phyloP scores from a whole-genome alignment of 208 protist genomes.

The Trypanosoma cruzi region DNA sequence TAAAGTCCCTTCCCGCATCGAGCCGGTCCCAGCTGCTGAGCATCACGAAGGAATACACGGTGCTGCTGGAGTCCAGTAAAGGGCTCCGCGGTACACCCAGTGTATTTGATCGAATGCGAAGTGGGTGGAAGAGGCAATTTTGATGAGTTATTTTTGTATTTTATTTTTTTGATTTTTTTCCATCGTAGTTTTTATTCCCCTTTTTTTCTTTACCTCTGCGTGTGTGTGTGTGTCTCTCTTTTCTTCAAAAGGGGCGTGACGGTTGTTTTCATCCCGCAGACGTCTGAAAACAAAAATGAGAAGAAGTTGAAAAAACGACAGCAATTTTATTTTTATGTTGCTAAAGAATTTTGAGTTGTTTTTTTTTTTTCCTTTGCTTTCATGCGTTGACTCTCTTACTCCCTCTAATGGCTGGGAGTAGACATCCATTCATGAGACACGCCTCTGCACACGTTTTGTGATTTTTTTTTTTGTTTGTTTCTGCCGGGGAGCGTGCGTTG shows the following conservation, averaged over 20 bases:
- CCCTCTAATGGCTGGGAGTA: too few relatives aligned
- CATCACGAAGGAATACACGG: conserved; percentile 44
- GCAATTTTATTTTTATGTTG: too few relatives aligned
- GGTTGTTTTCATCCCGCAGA: too few relatives aligned
- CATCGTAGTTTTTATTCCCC: neutral
- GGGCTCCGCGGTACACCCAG: conserved; percentile 17
- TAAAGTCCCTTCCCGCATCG: conserved; percentile 20
- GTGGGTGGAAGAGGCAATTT: conserved; percentile 59
- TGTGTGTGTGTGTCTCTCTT: neutral
- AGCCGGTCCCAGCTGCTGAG: conserved; percentile 46
- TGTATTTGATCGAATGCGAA: conserved; percentile 55
- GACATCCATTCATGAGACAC: too few relatives aligned
- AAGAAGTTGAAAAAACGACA: too few relatives aligned
- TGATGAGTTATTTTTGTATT: neutral
- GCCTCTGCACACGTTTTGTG: neutral
- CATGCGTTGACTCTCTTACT: neutral
- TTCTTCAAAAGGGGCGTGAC: neutral
- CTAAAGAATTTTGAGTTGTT: too few relatives aligned
- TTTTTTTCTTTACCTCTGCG: conserved; percentile 1
- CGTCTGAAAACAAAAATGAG: too few relatives aligned
- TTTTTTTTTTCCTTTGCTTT: neutral
- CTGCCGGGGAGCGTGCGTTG: neutral
- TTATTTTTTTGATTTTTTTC: conserved; percentile 18
- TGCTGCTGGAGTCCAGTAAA: conserved; percentile 48
- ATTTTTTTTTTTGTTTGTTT: conserved; percentile 1